Evolutionary conservation across 2,329 filamentous ascomycete genomes (phyloP), one percentile per base, ranked within the genome.

Genomic region (Zymoseptoria ardabiliae): DNA sequence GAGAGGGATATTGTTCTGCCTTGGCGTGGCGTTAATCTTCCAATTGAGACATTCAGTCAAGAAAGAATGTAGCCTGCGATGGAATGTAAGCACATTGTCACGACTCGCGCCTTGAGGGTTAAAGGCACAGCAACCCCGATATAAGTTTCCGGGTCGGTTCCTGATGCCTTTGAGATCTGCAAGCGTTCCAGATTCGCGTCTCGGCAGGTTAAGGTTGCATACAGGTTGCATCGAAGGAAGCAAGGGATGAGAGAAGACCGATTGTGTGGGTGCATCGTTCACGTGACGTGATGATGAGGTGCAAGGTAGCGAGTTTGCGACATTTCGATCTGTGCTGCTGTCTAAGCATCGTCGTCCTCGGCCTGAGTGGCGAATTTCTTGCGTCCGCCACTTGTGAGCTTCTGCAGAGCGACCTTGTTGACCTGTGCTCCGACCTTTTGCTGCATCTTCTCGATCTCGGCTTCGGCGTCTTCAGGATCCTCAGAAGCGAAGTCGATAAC

Each of bases 391-490:
- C 88, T 89, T 64, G 89, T 93, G 71, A 97, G 86, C 74, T 91
- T 87, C 77, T 96, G 91, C 71, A 96, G 79, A 68, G 90, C 89
- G 70, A 97, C 88, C 78, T 92, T 94, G 78, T 95, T 90, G 74
- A 89, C 85, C 78, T 97, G 93, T 61, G 87, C 85, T 63, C 90
- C 90, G 71, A 95, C 88, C 82, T 97, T 99, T 82, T 90, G 89
- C 77, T 96, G 90, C 88, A 99, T 96, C 79, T 91, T 93, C 73
- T 89, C 87, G 72, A 99, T 94, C 77, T 97, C 92, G 76, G 92
- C 91, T 78, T 99, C 94, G 2, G 94, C 87, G 77, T 97, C 92
- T 66, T 94, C 82, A 48, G 90, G 84, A 69, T 97, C 94, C 65
- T 88, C 89, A 70, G 91, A 87, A 48, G 92, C 93, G 77, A 91